phyloP scores from a whole-genome alignment of 805 yeast genomes.

The Osmozyma mogii region DNA sequence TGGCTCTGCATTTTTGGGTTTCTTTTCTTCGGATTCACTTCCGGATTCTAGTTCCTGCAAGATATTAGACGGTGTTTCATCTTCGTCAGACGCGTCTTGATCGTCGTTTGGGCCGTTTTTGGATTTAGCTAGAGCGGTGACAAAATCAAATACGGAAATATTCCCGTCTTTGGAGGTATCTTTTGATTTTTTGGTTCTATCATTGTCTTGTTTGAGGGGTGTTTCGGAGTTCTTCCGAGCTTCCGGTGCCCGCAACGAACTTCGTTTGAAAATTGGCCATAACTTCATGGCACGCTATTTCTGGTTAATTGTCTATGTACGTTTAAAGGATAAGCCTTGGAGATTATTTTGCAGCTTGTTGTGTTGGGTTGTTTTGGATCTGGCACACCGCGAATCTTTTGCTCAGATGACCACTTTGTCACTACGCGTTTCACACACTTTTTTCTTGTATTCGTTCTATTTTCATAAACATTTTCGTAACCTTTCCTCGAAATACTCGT shows the following conservation, averaged over 20 bases:
- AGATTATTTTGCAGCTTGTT: background rate
- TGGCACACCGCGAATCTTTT: slow-evolving; percentile 1
- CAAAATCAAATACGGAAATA: background rate
- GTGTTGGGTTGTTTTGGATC: slow-evolving; percentile 1
- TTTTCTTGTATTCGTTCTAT: no score
- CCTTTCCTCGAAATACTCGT: background rate
- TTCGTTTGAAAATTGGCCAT: background rate
- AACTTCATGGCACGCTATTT: background rate
- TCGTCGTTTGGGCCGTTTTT: background rate
- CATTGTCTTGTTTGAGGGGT: background rate
- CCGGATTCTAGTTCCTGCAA: background rate
- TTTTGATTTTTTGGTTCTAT: background rate
- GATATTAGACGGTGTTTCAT: background rate
- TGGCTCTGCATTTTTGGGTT: background rate
- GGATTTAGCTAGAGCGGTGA: background rate
- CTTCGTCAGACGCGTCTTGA: background rate
- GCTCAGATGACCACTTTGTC: no score
- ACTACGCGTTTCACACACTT: background rate
- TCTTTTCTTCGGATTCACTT: background rate
- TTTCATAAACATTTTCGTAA: background rate
- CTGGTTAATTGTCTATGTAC: background rate
- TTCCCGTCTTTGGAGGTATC: background rate
- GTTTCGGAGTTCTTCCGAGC: background rate
- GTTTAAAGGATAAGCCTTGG: background rate
- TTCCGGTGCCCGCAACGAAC: background rate